Conservation (phyloP, 306 rosid species). For the Rosa chinensis region DNA sequence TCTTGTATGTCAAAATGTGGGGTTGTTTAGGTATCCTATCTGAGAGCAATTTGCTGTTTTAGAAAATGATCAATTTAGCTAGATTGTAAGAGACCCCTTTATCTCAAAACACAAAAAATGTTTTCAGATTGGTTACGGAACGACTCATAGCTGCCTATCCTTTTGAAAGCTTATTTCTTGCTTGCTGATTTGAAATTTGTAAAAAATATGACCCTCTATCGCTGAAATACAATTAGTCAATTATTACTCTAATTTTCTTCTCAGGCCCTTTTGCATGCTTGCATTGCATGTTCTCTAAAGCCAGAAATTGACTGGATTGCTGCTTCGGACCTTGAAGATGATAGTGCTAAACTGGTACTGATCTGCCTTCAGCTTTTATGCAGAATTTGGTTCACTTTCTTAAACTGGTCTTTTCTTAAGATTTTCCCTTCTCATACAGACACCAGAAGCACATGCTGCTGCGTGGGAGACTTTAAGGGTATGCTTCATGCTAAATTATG, state of each 20-base stretch:
- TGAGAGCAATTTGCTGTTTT: neutral
- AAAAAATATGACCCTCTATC: constrained; percentile 4
- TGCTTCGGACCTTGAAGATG: constrained; percentile 98
- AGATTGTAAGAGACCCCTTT: neutral
- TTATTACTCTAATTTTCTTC: constrained; percentile 13
- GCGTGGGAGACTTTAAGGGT: constrained; percentile 94
- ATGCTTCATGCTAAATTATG: constrained; percentile 19
- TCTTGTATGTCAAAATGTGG: neutral
- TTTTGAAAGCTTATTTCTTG: neutral
- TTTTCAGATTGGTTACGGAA: neutral
- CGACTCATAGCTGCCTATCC: neutral
- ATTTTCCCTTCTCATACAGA: constrained; percentile 46
- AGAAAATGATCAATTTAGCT: neutral
- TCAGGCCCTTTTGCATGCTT: constrained; percentile 98
- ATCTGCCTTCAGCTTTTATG: constrained; percentile 23
- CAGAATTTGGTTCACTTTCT: constrained; percentile 21
- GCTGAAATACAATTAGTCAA: constrained; percentile 2
- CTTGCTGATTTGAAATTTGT: neutral
- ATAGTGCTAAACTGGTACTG: constrained; percentile 67
- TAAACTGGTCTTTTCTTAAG: constrained; percentile 24
- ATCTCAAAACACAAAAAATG: neutral
- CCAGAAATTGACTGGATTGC: constrained; percentile 98
- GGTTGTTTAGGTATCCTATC: neutral
- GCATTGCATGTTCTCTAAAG: constrained; percentile 75
- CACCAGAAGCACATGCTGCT: constrained; percentile 83